Percentiles rank a stretch among this genome's conserved stretches.
These are phyloP conservation scores for Tetraselmis striata DNA, from an alignment of 139 green algal species.

Conservation along the genomic window DNA sequence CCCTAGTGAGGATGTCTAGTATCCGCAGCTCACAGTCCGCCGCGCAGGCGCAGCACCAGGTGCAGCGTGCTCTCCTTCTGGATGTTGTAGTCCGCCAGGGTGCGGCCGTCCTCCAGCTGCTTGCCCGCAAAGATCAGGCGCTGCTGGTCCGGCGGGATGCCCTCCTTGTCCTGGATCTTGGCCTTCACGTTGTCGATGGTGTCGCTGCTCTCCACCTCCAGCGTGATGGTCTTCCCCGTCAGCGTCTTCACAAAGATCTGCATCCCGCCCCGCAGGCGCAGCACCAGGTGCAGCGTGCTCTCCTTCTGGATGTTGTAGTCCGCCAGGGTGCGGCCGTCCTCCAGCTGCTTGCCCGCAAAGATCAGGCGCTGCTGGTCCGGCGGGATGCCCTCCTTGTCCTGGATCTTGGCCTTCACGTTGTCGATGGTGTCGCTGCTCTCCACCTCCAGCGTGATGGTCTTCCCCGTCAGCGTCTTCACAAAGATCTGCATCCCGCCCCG, in stretches of 20 bases:
- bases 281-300: conserved; percentile 76
- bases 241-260: conserved; percentile 93
- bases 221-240: conserved; percentile 74
- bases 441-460: conserved; percentile 92
- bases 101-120: conserved; percentile 94
- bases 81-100: conserved; percentile 96
- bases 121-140: conserved; percentile 96
- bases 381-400: conserved; percentile 71
- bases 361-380: conserved; percentile 92
- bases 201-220: conserved; percentile 67
- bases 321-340: conserved; percentile 84
- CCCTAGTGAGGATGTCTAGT: conserved; percentile 85
- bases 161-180: conserved; percentile 62
- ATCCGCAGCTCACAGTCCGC: conserved; percentile 86
- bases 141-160: conserved; percentile 94
- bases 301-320: conserved; percentile 96
- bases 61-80: conserved; percentile 88
- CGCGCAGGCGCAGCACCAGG: conserved; percentile 72
- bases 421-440: conserved; percentile 23
- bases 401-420: conserved; percentile 43
- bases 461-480: conserved; percentile 86
- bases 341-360: conserved; percentile 93
- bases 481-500: conserved; percentile 75
- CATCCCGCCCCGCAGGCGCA: conserved; percentile 68
- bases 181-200: conserved; percentile 62